phyloP scores from a whole-genome alignment of 768 basidiomycete genomes.

The Chalciporus piperatus region DNA sequence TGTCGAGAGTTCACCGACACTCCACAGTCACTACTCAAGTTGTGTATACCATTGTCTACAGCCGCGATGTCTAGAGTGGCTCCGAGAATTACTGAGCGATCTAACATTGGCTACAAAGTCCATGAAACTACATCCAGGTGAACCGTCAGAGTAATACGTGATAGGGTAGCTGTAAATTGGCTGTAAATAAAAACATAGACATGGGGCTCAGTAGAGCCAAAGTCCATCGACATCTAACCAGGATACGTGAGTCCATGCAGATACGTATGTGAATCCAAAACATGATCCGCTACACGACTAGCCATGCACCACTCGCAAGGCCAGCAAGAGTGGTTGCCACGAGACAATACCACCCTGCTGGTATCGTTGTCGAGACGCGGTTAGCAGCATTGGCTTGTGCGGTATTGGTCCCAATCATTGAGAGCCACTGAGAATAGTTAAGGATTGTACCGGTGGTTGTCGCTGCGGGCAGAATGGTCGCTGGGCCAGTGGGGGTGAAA shows the following conservation, averaged over 20 bases:
- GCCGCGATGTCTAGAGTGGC: not conserved
- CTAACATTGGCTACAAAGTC: not conserved
- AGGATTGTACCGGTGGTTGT: slow-evolving; percentile 30
- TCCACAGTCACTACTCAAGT: not conserved
- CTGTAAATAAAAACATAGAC: not conserved
- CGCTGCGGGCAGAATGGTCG: slow-evolving; percentile 22
- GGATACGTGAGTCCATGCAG: slow-evolving; percentile 2
- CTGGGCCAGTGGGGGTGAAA: slow-evolving; percentile 34
- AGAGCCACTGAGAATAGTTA: slow-evolving; percentile 28
- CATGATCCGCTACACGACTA: slow-evolving; percentile 19
- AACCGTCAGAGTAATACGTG: not conserved
- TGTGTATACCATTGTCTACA: too few species aligned
- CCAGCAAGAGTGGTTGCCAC: slow-evolving; percentile 22
- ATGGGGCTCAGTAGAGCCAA: not conserved
- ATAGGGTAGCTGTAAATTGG: slow-evolving; percentile 17
- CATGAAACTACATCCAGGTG: not conserved
- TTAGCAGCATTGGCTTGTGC: slow-evolving; percentile 24
- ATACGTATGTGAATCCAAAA: slow-evolving; percentile 1
- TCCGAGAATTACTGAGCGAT: too few species aligned
- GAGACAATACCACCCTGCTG: slow-evolving; percentile 29
- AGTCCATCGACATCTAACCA: not conserved
- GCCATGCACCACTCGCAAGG: slow-evolving; percentile 31
- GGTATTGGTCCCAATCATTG: slow-evolving; percentile 31
- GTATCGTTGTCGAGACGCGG: slow-evolving; percentile 16
- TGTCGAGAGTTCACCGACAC: not conserved